Evolutionary conservation across 2,329 filamentous ascomycete genomes (phyloP).

Genomic region (Sclerotinia subarctica): DNA sequence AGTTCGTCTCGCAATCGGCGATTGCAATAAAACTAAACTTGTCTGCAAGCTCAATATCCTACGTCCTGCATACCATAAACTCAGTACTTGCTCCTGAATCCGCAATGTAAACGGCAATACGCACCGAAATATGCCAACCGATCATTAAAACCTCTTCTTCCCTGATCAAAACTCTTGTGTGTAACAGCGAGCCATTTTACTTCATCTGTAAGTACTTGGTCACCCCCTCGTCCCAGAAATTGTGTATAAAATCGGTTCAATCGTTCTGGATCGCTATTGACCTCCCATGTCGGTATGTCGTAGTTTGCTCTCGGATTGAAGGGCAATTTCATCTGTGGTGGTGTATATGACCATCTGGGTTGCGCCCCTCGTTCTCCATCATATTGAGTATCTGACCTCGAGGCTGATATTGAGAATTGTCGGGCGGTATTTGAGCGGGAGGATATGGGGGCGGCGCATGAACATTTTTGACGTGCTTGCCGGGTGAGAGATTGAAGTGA

Average conservation of each 20-base stretch:
- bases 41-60: constrained; percentile 58
- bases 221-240: constrained; percentile 70
- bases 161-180: constrained; percentile 98
- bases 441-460: constrained; percentile 28
- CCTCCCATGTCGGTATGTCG: constrained; percentile 52
- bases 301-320: constrained; percentile 53
- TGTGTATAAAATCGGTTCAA: constrained; percentile 75
- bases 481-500: constrained; percentile 41
- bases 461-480: constrained; percentile 31
- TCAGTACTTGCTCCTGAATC: constrained; percentile 25
- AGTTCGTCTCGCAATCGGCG: constrained; percentile 36
- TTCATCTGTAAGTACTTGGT: constrained; percentile 78
- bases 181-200: constrained; percentile 96
- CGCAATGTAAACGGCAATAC: constrained; percentile 27
- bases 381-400: constrained; percentile 35
- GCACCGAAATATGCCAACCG: constrained; percentile 83
- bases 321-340: constrained; percentile 65
- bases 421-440: constrained; percentile 25
- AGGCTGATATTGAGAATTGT: constrained; percentile 32
- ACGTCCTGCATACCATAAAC: constrained; percentile 48
- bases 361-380: constrained; percentile 39
- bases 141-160: constrained; percentile 90
- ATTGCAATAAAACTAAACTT: constrained; percentile 58
- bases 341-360: constrained; percentile 71
- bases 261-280: constrained; percentile 71